A percentile compares a stretch with the other conserved stretches of the same genome.
Evolutionary conservation across 2,329 filamentous ascomycete genomes (phyloP).

Genomic region (Ophiognomonia clavigignenti-juglandacearum): DNA sequence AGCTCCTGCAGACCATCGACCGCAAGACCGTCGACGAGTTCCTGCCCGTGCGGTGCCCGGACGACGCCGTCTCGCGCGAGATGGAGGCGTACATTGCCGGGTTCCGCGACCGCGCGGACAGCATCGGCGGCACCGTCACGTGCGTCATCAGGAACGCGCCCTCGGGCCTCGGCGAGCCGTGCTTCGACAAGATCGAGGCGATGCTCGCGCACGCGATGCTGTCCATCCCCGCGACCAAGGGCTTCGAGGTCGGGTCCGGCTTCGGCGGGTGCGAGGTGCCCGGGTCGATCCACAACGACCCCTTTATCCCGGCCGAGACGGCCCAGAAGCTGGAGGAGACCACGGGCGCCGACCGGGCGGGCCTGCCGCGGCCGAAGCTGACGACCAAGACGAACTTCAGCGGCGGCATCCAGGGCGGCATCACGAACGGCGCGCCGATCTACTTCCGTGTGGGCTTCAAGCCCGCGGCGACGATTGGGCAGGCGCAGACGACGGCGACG

Average conservation of each 20-base stretch:
- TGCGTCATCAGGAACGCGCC: slow-evolving; percentile 88
- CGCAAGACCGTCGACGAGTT: slow-evolving; percentile 75
- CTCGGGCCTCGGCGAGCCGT: slow-evolving; percentile 83
- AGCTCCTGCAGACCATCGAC: slow-evolving; percentile 66
- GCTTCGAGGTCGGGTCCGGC: slow-evolving; percentile 91
- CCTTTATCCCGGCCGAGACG: slow-evolving; percentile 59
- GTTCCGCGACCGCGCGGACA: slow-evolving; percentile 75
- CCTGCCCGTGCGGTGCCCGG: slow-evolving; percentile 83
- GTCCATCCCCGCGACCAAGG: slow-evolving; percentile 90
- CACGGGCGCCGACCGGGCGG: slow-evolving; percentile 39
- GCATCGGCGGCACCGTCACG: slow-evolving; percentile 90
- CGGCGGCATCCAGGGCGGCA: slow-evolving; percentile 91
- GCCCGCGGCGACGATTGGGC: slow-evolving; percentile 86
- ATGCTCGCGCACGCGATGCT: slow-evolving; percentile 90
- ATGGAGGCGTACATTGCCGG: slow-evolving; percentile 80
- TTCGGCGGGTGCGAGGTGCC: slow-evolving; percentile 83
- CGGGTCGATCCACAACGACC: slow-evolving; percentile 88
- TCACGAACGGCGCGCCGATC: slow-evolving; percentile 87
- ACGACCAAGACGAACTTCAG: slow-evolving; percentile 92
- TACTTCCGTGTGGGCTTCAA: slow-evolving; percentile 97
- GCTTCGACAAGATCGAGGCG: slow-evolving; percentile 94
- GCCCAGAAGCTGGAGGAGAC: slow-evolving; percentile 36
- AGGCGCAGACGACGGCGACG: slow-evolving; percentile 76
- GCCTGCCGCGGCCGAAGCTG: slow-evolving; percentile 54
- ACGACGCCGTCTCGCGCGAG: slow-evolving; percentile 54